Evolutionary conservation across 148 eudicot species (phyloP).

Genomic region (Selenicereus undatus): DNA sequence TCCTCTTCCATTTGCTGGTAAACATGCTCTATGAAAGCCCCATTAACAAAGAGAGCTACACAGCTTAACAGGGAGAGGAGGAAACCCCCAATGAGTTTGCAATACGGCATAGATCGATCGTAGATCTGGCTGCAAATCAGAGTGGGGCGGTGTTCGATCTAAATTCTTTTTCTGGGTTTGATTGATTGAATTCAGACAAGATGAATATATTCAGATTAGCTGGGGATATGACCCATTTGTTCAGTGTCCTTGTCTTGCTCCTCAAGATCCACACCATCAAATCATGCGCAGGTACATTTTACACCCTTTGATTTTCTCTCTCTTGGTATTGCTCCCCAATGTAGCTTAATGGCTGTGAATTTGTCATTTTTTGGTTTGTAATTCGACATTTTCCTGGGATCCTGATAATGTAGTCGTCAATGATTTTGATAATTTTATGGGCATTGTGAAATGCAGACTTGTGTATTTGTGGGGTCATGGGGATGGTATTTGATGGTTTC

Average conservation of each 20-base stretch:
- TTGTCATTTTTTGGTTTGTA: not conserved
- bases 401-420: not conserved
- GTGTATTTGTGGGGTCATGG: not conserved
- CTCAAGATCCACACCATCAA: conserved; percentile 95
- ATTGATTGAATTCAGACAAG: conserved; percentile 25
- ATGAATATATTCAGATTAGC: conserved; percentile 97
- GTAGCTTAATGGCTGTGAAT: not conserved
- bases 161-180: conserved; percentile 17
- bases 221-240: conserved; percentile 91
- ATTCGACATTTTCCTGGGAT: not conserved
- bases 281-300: conserved; percentile 72
- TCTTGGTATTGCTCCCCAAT: not conserved
- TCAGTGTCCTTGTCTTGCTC: conserved; percentile 84
- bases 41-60: not conserved
- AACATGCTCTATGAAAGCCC: no score
- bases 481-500: not conserved
- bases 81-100: conserved; percentile 14
- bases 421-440: not conserved
- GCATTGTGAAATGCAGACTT: not conserved
- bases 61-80: not conserved
- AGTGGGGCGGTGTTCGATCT: conserved; percentile 7
- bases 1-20: not conserved
- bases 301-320: not conserved
- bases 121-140: conserved; percentile 9
- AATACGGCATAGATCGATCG: not conserved